Conservation (phyloP, 2,329 filamentous ascomycete species). For the Teratosphaeria viscida region DNA sequence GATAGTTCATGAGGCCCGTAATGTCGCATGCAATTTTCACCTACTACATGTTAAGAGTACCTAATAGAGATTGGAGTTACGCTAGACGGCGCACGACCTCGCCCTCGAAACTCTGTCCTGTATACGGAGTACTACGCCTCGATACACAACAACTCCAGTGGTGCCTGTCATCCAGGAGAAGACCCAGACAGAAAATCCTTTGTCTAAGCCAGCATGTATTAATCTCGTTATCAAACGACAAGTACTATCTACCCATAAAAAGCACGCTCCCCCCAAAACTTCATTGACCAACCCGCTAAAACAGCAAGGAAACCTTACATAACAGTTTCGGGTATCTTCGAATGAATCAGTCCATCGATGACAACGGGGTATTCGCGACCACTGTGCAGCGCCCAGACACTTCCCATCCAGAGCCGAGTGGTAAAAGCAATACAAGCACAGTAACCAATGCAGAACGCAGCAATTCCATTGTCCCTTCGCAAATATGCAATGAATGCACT, state of each 20-base stretch:
- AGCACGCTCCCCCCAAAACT: background rate
- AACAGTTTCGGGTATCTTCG: slow-evolving; percentile 4
- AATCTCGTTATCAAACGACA: background rate
- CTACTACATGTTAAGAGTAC: too few relatives aligned
- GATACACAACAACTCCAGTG: too few relatives aligned
- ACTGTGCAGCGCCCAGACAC: background rate
- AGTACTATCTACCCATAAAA: background rate
- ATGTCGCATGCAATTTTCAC: too few relatives aligned
- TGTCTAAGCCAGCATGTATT: background rate
- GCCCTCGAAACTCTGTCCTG: too few relatives aligned
- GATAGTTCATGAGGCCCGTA: too few relatives aligned
- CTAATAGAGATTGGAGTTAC: too few relatives aligned
- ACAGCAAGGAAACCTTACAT: background rate
- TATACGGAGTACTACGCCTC: too few relatives aligned
- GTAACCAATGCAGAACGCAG: slow-evolving; percentile 5
- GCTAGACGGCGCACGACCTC: too few relatives aligned
- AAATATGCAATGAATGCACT: background rate
- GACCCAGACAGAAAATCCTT: background rate
- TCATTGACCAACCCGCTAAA: background rate
- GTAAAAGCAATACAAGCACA: slow-evolving; percentile 1
- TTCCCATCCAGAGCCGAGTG: background rate
- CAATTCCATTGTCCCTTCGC: background rate
- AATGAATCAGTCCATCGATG: slow-evolving; percentile 4
- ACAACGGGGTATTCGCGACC: slow-evolving; percentile 5
- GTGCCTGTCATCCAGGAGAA: too few relatives aligned